Evolutionary conservation across 2,329 filamentous ascomycete genomes (phyloP).

Genomic region (Diplodia sapinea): DNA sequence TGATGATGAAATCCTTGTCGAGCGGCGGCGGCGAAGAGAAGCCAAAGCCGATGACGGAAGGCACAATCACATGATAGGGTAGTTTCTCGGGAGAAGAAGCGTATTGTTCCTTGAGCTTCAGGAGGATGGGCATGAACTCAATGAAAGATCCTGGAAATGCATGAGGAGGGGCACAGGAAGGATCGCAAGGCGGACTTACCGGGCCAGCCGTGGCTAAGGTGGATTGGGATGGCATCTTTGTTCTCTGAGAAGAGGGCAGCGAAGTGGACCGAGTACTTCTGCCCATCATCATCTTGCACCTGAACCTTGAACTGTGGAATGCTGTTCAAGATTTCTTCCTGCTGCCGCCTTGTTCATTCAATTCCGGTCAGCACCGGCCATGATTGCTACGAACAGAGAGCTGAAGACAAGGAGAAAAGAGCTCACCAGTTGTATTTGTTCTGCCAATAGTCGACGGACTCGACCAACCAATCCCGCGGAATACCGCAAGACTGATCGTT

Average conservation of each 20-base stretch:
- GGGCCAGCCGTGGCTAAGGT: conserved; percentile 57
- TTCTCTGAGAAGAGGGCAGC: conserved; percentile 60
- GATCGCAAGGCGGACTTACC: conserved; percentile 51
- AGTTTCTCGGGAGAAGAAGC: conserved; percentile 51
- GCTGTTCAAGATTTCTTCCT: conserved; percentile 54
- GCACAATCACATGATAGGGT: conserved; percentile 64
- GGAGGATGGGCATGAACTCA: conserved; percentile 60
- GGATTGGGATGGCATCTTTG: conserved; percentile 57
- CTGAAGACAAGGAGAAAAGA: not conserved
- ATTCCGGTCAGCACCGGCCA: not conserved
- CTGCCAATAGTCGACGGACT: conserved; percentile 42
- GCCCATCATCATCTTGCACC: conserved; percentile 50
- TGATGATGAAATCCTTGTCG: conserved; percentile 51
- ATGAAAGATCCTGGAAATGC: conserved; percentile 51
- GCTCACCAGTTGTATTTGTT: conserved; percentile 44
- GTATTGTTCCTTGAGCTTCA: conserved; percentile 56
- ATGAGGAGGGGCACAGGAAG: not conserved
- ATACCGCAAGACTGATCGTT: conserved; percentile 39
- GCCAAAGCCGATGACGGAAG: conserved; percentile 61
- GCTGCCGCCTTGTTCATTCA: conserved; percentile 41
- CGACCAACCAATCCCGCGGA: conserved; percentile 40
- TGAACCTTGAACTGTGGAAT: conserved; percentile 57
- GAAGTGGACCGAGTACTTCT: conserved; percentile 58
- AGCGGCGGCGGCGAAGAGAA: conserved; percentile 58
- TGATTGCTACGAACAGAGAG: too few species aligned